A percentile compares a stretch with the other conserved stretches of the same genome.
phyloP scores from a whole-genome alignment of 169 alveolate species.

The Plasmodium gonderi region DNA sequence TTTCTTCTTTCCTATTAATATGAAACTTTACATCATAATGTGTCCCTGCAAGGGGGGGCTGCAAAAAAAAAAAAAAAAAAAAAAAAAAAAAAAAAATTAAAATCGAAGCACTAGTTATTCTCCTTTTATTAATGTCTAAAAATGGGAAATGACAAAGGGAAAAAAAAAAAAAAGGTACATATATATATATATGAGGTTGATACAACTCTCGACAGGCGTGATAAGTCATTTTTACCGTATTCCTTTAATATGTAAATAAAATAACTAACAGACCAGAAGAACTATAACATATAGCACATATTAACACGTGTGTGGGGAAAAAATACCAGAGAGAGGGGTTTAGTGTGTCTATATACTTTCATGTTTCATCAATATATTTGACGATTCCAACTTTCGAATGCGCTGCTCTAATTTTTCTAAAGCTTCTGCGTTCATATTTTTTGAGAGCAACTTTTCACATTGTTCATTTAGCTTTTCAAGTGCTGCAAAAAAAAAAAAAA shows the following conservation, averaged over 20 bases:
- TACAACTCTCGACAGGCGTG: too few relatives aligned
- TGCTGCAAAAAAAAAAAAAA: slow-evolving; percentile 11
- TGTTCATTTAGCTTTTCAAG: slow-evolving; percentile 64
- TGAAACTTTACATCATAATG: not conserved
- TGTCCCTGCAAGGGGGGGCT: not conserved
- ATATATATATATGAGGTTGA: not conserved
- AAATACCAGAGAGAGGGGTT: not conserved
- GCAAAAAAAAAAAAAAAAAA: not conserved
- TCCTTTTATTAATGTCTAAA: not conserved
- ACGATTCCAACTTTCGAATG: slow-evolving; percentile 53
- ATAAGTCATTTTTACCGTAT: too few relatives aligned
- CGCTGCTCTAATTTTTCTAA: slow-evolving; percentile 55
- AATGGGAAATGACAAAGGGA: not conserved
- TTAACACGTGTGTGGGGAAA: not conserved
- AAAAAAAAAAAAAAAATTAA: not conserved
- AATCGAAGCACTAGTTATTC: not conserved
- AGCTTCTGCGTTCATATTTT: slow-evolving; percentile 34
- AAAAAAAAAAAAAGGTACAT: not conserved
- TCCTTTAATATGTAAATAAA: not conserved
- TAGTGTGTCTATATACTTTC: slow-evolving; percentile 12
- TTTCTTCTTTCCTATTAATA: not conserved
- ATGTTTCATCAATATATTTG: slow-evolving; percentile 28
- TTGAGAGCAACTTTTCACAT: slow-evolving; percentile 64
- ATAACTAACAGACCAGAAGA: not conserved
- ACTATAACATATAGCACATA: not conserved